These are phyloP conservation scores for Xerocomellus intermedius DNA, from an alignment of 768 basidiomycete genomes.

Conservation along the genomic window DNA sequence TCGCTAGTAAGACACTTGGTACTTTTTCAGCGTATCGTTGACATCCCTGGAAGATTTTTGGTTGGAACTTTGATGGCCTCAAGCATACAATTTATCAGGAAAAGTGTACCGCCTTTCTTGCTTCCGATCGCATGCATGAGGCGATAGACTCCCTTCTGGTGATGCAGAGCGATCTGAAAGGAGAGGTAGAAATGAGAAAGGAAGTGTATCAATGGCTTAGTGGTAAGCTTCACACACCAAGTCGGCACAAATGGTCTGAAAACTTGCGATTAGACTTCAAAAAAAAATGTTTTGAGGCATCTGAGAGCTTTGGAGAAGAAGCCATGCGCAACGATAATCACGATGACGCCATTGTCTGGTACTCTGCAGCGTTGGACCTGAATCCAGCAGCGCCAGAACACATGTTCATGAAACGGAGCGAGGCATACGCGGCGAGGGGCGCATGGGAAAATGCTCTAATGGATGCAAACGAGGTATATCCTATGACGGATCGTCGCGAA, in stretches of 20 bases:
- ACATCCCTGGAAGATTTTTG: slow-evolving; percentile 10
- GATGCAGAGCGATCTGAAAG: neutral
- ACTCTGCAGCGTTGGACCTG: neutral
- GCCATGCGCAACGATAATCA: neutral
- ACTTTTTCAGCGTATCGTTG: neutral
- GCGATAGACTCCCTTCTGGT: neutral
- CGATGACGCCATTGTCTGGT: neutral
- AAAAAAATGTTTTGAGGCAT: neutral
- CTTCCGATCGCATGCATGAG: neutral
- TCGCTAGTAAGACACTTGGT: neutral
- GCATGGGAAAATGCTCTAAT: slow-evolving; percentile 6
- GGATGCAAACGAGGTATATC: slow-evolving; percentile 7
- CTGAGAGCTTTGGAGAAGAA: neutral
- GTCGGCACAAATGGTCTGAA: neutral
- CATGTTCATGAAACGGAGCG: slow-evolving; percentile 9
- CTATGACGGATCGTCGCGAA: neutral
- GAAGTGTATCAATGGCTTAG: neutral
- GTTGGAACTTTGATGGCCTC: slow-evolving; percentile 9
- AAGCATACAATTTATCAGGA: neutral
- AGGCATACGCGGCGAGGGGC: neutral
- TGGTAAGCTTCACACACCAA: neutral
- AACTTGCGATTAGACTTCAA: neutral
- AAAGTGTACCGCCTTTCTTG: neutral
- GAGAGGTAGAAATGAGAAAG: neutral
- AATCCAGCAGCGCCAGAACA: neutral